Conservation (phyloP, 2,329 filamentous ascomycete species). For the Madurella mycetomatis region DNA sequence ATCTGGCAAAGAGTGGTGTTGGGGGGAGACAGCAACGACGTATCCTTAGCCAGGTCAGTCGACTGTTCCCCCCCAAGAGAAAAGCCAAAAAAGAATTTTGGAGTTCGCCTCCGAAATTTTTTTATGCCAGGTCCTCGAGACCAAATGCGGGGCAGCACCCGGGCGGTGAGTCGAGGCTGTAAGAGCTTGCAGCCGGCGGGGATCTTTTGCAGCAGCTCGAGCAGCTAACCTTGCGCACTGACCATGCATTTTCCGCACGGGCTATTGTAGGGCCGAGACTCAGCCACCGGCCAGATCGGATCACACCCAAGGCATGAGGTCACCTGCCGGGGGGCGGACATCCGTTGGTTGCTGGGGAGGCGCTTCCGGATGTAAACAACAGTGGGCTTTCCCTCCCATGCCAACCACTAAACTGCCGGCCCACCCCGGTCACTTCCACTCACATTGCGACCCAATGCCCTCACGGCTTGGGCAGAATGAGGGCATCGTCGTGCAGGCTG, state of each 20-base stretch:
- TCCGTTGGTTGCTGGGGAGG: constrained; percentile 20
- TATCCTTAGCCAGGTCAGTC: constrained; percentile 17
- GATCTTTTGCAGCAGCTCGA: neutral
- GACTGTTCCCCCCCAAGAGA: constrained; percentile 29
- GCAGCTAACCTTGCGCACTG: no score
- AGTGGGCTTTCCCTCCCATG: constrained; percentile 3
- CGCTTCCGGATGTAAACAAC: constrained; percentile 24
- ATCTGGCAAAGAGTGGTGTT: constrained; percentile 6
- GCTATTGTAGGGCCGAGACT: constrained; percentile 12
- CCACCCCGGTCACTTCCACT: constrained; percentile 20
- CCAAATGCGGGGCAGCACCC: constrained; percentile 20
- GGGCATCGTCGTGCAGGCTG: constrained; percentile 14
- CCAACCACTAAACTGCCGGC: constrained; percentile 20
- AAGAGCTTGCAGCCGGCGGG: neutral
- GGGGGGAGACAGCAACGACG: constrained; percentile 25
- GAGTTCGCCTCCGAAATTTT: constrained; percentile 21
- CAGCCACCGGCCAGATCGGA: no score
- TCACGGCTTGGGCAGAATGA: constrained; percentile 19
- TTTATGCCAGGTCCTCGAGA: constrained; percentile 17
- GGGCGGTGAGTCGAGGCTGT: constrained; percentile 20
- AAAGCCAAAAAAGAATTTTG: constrained; percentile 21
- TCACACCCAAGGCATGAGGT: no score
- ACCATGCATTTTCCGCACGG: neutral
- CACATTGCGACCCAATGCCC: constrained; percentile 18
- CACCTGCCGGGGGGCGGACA: no score